phyloP scores from a whole-genome alignment of 768 basidiomycete genomes.

The Tubosaeta sp. region DNA sequence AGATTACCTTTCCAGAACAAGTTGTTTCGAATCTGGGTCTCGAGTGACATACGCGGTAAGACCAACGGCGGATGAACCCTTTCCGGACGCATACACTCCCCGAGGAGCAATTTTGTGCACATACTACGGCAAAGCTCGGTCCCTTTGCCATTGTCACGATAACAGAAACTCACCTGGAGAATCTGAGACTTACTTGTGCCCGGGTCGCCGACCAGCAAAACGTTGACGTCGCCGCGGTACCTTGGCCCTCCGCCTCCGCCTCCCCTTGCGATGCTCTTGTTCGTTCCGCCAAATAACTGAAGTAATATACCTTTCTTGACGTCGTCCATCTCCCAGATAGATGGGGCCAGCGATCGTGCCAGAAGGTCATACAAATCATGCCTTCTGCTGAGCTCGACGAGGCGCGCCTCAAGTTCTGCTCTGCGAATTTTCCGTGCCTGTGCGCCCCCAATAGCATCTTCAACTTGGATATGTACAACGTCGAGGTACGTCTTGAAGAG shows the following conservation, averaged over 20 bases:
- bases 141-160: not conserved
- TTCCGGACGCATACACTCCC: conserved; percentile 96
- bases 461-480: conserved; percentile 84
- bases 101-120: conserved; percentile 98
- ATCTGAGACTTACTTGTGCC: conserved; percentile 97
- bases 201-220: conserved; percentile 94
- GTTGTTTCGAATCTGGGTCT: conserved; percentile 96
- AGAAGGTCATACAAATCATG: conserved; percentile 87
- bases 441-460: conserved; percentile 38
- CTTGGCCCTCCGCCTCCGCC: conserved; percentile 95
- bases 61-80: conserved; percentile 98
- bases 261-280: conserved; percentile 89
- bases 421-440: conserved; percentile 36
- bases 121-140: conserved; percentile 51
- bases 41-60: conserved; percentile 97
- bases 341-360: conserved; percentile 83
- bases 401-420: conserved; percentile 76
- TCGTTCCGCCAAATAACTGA: conserved; percentile 96
- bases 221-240: conserved; percentile 97
- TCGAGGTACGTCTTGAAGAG: conserved; percentile 98
- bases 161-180: conserved; percentile 55
- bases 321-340: conserved; percentile 98
- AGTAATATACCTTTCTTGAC: conserved; percentile 97
- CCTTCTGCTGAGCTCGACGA: conserved; percentile 65
- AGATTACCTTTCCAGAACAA: conserved; percentile 88